Evolutionary conservation across 1,284 basidiomycete genomes (phyloP), one percentile per base, ranked within the genome.

Genomic region (Vanrija sp.): DNA sequence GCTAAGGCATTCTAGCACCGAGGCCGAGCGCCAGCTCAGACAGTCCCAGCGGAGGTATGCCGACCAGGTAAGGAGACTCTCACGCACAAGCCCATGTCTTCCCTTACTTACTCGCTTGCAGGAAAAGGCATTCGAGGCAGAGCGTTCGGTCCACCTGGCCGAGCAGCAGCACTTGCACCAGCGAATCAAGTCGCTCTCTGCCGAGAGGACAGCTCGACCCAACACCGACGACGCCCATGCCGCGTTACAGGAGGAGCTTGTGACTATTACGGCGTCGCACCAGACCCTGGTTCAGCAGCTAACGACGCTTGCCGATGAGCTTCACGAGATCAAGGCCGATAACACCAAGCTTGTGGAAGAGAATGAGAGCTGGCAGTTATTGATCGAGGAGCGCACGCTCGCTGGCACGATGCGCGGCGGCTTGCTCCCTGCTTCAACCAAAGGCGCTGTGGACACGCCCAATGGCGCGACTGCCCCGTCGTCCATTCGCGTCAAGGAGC

Each of bases 281-380:
- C 63, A 64, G 25, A 70, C 67, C 9, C 62, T 74, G 34, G 49
- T 71, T 7, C 65, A 64, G 6, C 68, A 74, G 46, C 61, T 73
- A 19, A 67, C 69, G 8, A 69, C 67, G 0, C 51, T 73, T 9
- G 57, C 59, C 10, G 60, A 61, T 25, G 72, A 74, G 47, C 49
- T 74, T 14, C 62, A 69, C 29, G 71, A 74, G 47, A 52, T 72
- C n/a, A 68, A 67, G 51, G 49, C 47, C 6, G 57, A 61, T 16
- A 72, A 69, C 52, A 49, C 53, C 12, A 50, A 61, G 42, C 60
- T 80, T 10, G 65, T 72, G 72, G 92, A 96, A 71, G 92, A 96
- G 68, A 96, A 95, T 73, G 91, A 95, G 76, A 88, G 89, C 47
- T 97, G 91, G 78, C 91, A 94, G 81, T 89, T 92, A 59, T 81